Base-by-base conservation (phyloP, 2,329 filamentous ascomycete species). In the Elsinoe australis region DNA sequence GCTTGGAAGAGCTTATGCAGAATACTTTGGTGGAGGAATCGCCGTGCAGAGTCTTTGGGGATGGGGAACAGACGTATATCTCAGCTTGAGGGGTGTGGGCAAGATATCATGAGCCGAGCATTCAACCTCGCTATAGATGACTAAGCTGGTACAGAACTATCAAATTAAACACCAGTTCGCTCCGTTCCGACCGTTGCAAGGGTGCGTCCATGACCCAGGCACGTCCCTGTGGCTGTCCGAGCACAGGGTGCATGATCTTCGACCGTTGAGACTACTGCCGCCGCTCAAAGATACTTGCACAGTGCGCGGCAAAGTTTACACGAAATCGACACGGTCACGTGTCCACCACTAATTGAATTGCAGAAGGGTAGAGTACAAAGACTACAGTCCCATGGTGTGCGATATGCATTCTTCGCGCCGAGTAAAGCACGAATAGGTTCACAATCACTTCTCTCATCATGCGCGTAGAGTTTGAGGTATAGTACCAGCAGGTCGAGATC, bases 21-120 rank as follows among this genome's bases (percentile, higher is more conserved):
- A 98, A 70, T 98, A 96, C 60, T 98, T 98, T 71, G 92, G 92
- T 2, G 92, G 92, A 0, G 89, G 89, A 2, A 92, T 98, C 51
- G 82, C 82, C 3, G 82, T 98, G n/a, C 90, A 98, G 73, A 95
- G 87, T 63, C 67, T 96, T 38, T 92, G 87, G 71, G 90, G 92
- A 3, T 98, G 92, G 92, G 92, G 81, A 0, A 81, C 79, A 2
- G 79, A 83, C 67, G 78, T 82, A 1, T 83, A 82, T 63, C 62
- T 83, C 48, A 80, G 74, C 44, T 57, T 82, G 53, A 70, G 76
- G 54, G 78, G 78, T 0, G 76, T 82, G 47, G 78, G 77, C 0
- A 75, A 67, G 52, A 62, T 72, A 15, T 52, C 45, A 22, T 48
- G 39, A 44, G n/a, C n/a, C n/a, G n/a, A n/a, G n/a, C n/a, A n/a